Conservation (phyloP, 208 protist genomes). For the Crithidia acanthocephali region DNA sequence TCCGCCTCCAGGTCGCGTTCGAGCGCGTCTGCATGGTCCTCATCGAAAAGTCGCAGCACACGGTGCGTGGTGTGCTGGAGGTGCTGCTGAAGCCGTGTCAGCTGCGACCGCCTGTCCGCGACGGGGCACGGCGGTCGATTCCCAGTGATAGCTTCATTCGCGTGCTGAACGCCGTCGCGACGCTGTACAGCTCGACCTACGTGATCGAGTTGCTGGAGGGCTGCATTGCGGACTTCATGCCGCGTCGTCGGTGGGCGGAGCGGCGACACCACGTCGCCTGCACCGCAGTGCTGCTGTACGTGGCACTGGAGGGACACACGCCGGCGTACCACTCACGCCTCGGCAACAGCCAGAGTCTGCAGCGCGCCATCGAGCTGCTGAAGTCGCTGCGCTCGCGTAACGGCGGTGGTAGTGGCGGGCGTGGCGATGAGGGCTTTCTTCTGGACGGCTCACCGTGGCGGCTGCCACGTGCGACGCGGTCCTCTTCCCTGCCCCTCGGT, state of each 20-base stretch:
- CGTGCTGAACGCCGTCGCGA: conserved; percentile 70
- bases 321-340: conserved; percentile 46
- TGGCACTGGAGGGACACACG: conserved; percentile 73
- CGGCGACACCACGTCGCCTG: conserved; percentile 69
- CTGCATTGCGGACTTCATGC: conserved; percentile 66
- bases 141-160: conserved; percentile 77
- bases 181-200: conserved; percentile 40
- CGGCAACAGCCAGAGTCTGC: conserved; percentile 47
- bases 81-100: conserved; percentile 74
- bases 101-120: conserved; percentile 57
- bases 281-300: conserved; percentile 71
- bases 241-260: conserved; percentile 66
- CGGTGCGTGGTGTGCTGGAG: conserved; percentile 74
- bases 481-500: conserved; percentile 11
- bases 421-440: neutral
- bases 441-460: conserved; percentile 6
- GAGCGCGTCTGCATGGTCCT: conserved; percentile 73
- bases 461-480: conserved; percentile 19
- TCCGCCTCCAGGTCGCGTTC: conserved; percentile 69
- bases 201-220: conserved; percentile 67
- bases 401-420: neutral
- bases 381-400: conserved; percentile 26
- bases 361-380: conserved; percentile 33
- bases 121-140: conserved; percentile 56
- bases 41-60: conserved; percentile 66